phyloP scores from a whole-genome alignment of 441 rosid genomes.

The Syzygium malaccense region DNA sequence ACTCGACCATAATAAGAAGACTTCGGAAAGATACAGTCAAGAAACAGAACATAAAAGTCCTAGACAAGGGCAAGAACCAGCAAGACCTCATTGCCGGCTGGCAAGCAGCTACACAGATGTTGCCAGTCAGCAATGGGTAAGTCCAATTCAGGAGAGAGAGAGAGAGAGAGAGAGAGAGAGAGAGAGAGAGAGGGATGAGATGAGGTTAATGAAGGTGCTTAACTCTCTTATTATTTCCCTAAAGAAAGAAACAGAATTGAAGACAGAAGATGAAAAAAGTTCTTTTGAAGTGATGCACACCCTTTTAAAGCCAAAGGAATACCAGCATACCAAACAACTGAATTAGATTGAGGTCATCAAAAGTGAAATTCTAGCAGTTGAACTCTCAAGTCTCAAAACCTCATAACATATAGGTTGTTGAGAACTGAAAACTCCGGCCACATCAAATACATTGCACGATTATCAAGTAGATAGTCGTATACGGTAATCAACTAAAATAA shows the following conservation, averaged over 20 bases:
- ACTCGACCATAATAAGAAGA: neutral
- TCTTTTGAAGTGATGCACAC: neutral
- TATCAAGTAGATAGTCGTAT: neutral
- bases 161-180: too few species aligned
- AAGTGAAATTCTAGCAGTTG: neutral
- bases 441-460: neutral
- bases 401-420: neutral
- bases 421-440: neutral
- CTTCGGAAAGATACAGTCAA: neutral
- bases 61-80: neutral
- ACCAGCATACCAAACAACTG: neutral
- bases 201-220: neutral
- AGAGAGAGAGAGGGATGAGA: neutral
- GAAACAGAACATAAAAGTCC: neutral
- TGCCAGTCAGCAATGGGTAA: neutral
- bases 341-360: neutral
- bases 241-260: neutral
- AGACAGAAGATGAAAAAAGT: neutral
- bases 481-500: neutral
- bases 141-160: neutral
- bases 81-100: neutral
- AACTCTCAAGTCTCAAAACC: neutral
- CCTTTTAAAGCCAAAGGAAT: neutral
- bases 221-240: neutral
- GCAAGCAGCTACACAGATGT: neutral